Conservation (phyloP, 1,139 yeast genomes). For the Taphrina flavorubra region DNA sequence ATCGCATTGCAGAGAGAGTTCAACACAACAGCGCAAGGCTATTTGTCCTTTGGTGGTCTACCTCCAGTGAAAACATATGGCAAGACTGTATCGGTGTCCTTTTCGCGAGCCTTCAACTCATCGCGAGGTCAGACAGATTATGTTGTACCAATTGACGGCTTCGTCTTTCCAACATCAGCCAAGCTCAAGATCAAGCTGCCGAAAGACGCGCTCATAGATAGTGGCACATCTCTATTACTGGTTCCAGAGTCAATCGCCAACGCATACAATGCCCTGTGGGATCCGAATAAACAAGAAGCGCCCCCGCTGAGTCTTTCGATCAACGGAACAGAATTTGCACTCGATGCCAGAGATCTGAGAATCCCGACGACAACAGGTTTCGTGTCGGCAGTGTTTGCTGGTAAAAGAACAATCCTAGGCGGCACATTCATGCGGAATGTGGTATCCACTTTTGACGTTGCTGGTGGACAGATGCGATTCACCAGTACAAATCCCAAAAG, state of each 20-base stretch:
- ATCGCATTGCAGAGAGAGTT: slow-evolving; percentile 15
- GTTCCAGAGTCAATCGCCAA: slow-evolving; percentile 14
- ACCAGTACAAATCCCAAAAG: slow-evolving; percentile 19
- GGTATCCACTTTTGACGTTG: slow-evolving; percentile 18
- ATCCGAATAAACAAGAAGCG: slow-evolving; percentile 22
- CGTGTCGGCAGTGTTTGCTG: slow-evolving; percentile 6
- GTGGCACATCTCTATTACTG: slow-evolving; percentile 23
- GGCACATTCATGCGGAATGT: slow-evolving; percentile 29
- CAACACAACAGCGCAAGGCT: slow-evolving; percentile 5
- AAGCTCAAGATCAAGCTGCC: not conserved
- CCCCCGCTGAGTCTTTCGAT: slow-evolving; percentile 32
- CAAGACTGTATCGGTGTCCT: not conserved
- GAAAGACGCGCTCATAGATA: slow-evolving; percentile 17
- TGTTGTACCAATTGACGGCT: slow-evolving; percentile 18
- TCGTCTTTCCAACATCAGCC: slow-evolving; percentile 17
- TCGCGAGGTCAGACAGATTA: slow-evolving; percentile 17
- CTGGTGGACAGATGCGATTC: slow-evolving; percentile 11
- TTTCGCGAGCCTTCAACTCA: not conserved
- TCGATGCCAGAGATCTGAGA: slow-evolving; percentile 13
- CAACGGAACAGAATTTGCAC: slow-evolving; percentile 11
- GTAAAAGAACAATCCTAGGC: slow-evolving; percentile 9
- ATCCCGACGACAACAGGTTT: slow-evolving; percentile 6
- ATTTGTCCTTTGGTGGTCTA: slow-evolving; percentile 16
- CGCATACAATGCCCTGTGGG: slow-evolving; percentile 30
- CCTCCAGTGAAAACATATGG: slow-evolving; percentile 28